A percentile compares a stretch with the other conserved stretches of the same genome.
These are phyloP conservation scores for Aurifilum marmelostoma DNA, from an alignment of 2,329 filamentous ascomycete species.

Conservation along the genomic window DNA sequence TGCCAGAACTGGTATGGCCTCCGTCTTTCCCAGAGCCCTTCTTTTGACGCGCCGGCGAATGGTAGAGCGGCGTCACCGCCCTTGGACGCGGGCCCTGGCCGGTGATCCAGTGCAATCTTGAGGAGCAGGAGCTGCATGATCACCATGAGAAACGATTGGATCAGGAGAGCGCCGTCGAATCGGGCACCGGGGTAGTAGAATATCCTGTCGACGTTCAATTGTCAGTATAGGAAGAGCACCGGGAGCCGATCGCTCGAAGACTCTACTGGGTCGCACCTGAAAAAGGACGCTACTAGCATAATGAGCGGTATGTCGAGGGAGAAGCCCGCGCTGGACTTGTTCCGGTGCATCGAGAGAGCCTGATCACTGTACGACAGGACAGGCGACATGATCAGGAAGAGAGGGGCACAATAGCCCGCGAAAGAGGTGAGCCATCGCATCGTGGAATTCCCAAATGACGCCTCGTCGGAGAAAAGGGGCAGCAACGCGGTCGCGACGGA, in stretches of 20 bases:
- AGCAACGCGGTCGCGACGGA: slow-evolving; percentile 6
- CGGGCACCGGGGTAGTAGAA: slow-evolving; percentile 71
- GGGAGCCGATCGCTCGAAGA: background rate
- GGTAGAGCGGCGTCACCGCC: slow-evolving; percentile 64
- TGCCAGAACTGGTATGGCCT: slow-evolving; percentile 83
- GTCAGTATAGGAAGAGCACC: slow-evolving; percentile 19
- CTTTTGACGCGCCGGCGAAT: slow-evolving; percentile 57
- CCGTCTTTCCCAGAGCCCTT: slow-evolving; percentile 45
- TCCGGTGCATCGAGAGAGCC: slow-evolving; percentile 65
- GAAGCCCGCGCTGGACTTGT: slow-evolving; percentile 68
- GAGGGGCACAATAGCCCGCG: slow-evolving; percentile 61
- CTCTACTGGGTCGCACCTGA: slow-evolving; percentile 52
- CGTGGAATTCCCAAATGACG: slow-evolving; percentile 12
- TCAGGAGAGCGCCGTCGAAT: slow-evolving; percentile 65
- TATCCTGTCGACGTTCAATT: slow-evolving; percentile 49
- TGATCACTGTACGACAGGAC: slow-evolving; percentile 69
- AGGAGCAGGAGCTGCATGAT: slow-evolving; percentile 64
- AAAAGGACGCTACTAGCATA: slow-evolving; percentile 70
- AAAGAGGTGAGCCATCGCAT: slow-evolving; percentile 52
- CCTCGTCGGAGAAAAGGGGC: background rate
- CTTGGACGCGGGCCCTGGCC: slow-evolving; percentile 62
- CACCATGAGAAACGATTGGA: slow-evolving; percentile 70
- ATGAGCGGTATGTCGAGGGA: slow-evolving; percentile 73
- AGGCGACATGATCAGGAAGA: slow-evolving; percentile 67
- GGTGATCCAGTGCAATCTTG: slow-evolving; percentile 70